Evolutionary conservation across 148 eudicot genomes (phyloP).

Genomic region (Rhododendron vialii): DNA sequence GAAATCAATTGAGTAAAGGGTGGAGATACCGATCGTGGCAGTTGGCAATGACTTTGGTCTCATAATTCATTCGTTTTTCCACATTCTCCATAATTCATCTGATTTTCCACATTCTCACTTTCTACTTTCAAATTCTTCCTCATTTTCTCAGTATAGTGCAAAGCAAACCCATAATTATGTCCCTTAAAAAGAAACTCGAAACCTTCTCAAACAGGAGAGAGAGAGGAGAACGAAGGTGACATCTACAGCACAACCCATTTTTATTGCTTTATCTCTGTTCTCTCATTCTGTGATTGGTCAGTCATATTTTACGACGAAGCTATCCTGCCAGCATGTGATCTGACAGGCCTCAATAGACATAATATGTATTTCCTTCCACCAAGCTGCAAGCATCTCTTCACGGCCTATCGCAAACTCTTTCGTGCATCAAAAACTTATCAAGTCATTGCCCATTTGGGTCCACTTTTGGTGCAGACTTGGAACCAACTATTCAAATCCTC

Average conservation of each 20-base stretch:
- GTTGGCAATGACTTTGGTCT: neutral
- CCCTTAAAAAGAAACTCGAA: neutral
- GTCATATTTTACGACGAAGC: no score
- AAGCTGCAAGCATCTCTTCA: no score
- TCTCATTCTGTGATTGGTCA: no score
- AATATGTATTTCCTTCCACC: no score
- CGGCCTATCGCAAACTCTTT: neutral
- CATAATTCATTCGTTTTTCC: neutral
- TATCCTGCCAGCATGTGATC: no score
- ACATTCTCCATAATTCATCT: no score
- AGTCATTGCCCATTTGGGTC: neutral
- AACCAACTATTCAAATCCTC: neutral
- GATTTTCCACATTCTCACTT: neutral
- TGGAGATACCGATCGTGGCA: no score
- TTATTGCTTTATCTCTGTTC: no score
- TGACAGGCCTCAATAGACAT: no score
- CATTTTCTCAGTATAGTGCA: neutral
- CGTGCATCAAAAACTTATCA: neutral
- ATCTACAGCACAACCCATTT: neutral
- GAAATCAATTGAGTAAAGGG: no score
- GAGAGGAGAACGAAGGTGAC: neutral
- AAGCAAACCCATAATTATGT: neutral
- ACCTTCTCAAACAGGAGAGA: neutral
- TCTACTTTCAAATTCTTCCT: neutral
- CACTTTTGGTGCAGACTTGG: neutral